Base-by-base conservation (phyloP, 208 protist genomes). In the Trypanosomatidae sp. region DNA sequence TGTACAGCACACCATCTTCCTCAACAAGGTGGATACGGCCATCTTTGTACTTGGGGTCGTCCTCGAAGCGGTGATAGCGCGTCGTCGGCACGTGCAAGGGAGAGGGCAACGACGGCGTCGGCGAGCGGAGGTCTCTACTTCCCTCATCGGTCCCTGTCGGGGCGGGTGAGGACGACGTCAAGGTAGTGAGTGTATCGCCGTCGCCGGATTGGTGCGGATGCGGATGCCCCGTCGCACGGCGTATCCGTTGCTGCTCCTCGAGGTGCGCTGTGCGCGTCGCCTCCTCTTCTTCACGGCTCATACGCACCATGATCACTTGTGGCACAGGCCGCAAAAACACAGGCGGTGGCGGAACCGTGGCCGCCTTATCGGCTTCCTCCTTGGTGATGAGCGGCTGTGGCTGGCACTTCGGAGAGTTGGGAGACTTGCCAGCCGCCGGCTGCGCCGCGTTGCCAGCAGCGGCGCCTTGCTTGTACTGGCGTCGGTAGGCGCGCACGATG, bases 11-110 rank as follows among this genome's bases (percentile, higher is more conserved):
- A 3, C 84, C 88, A 41, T 87, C 81, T 44, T 90, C 79, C 73
- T 88, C 88, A 28, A 91, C 83, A 2, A 93, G 71, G 66, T 93
- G 84, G 1, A 93, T 69, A n/a, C 79, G 76, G 43, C 85, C 84
- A 62, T 91, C 85, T 56, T 80, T 77, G 77, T 88, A 88, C n/a
- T 60, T 47, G 17, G 69, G 55, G n/a, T 84, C 77, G 10, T 67
- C 62, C 49, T 84, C 79, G 68, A 90, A 90, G 49, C 76, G 50
- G 67, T 90, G 73, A 46, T 80, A 47, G 49, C 73, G 76, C 30
- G 56, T 49, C 22, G 75, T 71, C 9, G 68, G 62, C 22, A 55
- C 39, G 69, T 74, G 69, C 41, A 69, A 53, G 15, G 44, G 68
- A 15, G 75, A 69, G 19, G 25, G 4, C 9, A 52, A 30, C 25